Percentiles rank a stretch among this genome's conserved stretches.
phyloP scores from a whole-genome alignment of 106 monocot species.

The Amphibolis antarctica region DNA sequence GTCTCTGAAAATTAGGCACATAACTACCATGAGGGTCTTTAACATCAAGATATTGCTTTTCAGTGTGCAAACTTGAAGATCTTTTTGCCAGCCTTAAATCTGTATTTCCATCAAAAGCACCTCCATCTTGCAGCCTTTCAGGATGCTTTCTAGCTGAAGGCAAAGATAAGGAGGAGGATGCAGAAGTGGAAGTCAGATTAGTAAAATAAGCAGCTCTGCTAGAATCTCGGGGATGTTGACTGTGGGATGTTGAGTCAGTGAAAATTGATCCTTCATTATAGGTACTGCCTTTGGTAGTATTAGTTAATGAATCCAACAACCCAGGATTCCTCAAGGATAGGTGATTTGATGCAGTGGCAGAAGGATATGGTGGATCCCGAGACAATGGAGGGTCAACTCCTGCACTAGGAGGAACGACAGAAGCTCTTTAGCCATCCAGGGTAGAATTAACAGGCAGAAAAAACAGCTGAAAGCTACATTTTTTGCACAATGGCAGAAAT shows the following conservation, averaged over 20 bases:
- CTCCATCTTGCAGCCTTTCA: constrained; percentile 50
- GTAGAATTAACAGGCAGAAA: background rate
- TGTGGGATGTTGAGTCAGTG: constrained; percentile 32
- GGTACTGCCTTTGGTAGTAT: constrained; percentile 18
- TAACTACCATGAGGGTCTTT: constrained; percentile 62
- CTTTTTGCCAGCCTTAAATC: constrained; percentile 34
- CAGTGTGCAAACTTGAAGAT: constrained; percentile 34
- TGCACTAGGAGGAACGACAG: constrained; percentile 62
- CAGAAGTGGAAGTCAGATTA: constrained; percentile 46
- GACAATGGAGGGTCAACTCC: constrained; percentile 86
- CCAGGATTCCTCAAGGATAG: constrained; percentile 29
- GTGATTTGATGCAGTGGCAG: constrained; percentile 47
- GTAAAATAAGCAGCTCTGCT: constrained; percentile 31
- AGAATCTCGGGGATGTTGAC: constrained; percentile 35
- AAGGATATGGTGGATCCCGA: constrained; percentile 73
- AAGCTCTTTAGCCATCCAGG: constrained; percentile 7
- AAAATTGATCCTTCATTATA: constrained; percentile 60
- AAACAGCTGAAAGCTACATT: background rate
- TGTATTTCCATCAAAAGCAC: constrained; percentile 23
- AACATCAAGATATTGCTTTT: constrained; percentile 45
- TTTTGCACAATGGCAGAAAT: background rate
- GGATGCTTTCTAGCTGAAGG: constrained; percentile 46
- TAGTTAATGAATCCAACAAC: constrained; percentile 36
- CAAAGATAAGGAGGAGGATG: constrained; percentile 36
- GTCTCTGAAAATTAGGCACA: constrained; percentile 96